These are phyloP conservation scores for Allantophomopsis lycopodina DNA, from an alignment of 2,329 filamentous ascomycete genomes.

Conservation along the genomic window DNA sequence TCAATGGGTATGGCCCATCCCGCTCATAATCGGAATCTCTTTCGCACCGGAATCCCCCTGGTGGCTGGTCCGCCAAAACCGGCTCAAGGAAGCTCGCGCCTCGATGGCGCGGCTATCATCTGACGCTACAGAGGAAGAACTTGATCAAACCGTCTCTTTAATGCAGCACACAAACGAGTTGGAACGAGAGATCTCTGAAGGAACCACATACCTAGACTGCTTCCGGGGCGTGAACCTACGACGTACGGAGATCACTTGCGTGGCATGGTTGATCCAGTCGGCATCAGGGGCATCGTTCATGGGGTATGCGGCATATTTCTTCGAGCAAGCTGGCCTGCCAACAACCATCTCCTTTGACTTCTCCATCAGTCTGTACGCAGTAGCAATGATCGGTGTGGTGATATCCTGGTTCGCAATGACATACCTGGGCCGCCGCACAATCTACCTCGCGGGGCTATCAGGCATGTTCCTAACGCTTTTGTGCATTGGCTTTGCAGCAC, in stretches of 20 bases:
- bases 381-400: slow-evolving; percentile 35
- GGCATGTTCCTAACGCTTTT: slow-evolving; percentile 25
- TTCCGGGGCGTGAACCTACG: slow-evolving; percentile 31
- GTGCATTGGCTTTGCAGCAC: slow-evolving; percentile 29
- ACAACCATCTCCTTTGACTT: slow-evolving; percentile 36
- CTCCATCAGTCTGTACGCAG: slow-evolving; percentile 29
- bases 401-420: slow-evolving; percentile 32
- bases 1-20: slow-evolving; percentile 34
- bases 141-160: slow-evolving; percentile 24
- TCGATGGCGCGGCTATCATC: slow-evolving; percentile 23
- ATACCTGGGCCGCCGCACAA: slow-evolving; percentile 31
- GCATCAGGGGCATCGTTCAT: slow-evolving; percentile 49
- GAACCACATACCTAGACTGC: slow-evolving; percentile 34
- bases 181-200: slow-evolving; percentile 27
- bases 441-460: slow-evolving; percentile 32
- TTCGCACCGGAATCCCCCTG: slow-evolving; percentile 34
- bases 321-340: slow-evolving; percentile 37
- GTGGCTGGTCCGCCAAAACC: slow-evolving; percentile 30
- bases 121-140: slow-evolving; percentile 24
- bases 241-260: slow-evolving; percentile 37
- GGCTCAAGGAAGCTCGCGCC: slow-evolving; percentile 27
- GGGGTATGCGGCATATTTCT: slow-evolving; percentile 48
- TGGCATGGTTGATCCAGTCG: slow-evolving; percentile 48
- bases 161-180: slow-evolving; percentile 41
- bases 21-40: slow-evolving; percentile 27